phyloP scores from a whole-genome alignment of 2,329 filamentous ascomycete genomes.

The Xylaria multiplex region DNA sequence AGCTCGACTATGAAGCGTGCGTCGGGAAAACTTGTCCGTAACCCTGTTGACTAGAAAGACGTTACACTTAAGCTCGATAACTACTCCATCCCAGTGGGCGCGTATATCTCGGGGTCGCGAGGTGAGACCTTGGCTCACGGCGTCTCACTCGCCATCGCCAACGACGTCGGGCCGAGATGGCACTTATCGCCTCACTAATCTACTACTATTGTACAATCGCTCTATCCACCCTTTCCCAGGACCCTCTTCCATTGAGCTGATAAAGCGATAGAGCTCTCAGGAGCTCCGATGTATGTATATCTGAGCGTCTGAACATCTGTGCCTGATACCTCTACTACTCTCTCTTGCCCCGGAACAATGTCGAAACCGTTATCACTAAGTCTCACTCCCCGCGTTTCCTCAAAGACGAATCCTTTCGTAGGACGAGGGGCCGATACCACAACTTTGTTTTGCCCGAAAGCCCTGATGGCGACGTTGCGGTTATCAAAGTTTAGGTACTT shows the following conservation, averaged over 20 bases:
- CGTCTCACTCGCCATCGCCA: too few species aligned
- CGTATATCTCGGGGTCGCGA: too few species aligned
- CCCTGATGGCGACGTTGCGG: constrained; percentile 52
- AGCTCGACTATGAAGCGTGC: too few species aligned
- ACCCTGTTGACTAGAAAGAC: too few species aligned
- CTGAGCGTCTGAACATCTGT: constrained; percentile 34
- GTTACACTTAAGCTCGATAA: too few species aligned
- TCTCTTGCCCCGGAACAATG: constrained; percentile 59
- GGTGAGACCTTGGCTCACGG: too few species aligned
- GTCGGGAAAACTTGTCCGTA: too few species aligned
- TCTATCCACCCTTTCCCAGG: too few species aligned
- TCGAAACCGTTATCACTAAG: constrained; percentile 69
- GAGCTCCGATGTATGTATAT: constrained; percentile 45
- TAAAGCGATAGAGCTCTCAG: constrained; percentile 39
- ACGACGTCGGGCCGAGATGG: too few species aligned
- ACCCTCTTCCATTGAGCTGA: background rate
- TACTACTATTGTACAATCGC: too few species aligned
- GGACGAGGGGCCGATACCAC: constrained; percentile 55
- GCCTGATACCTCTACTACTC: constrained; percentile 43
- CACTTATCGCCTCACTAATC: too few species aligned
- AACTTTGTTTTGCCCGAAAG: constrained; percentile 43
- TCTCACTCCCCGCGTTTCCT: constrained; percentile 56
- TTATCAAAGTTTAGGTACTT: constrained; percentile 66
- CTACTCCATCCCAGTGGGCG: too few species aligned
- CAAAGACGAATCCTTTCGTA: constrained; percentile 66